phyloP scores from a whole-genome alignment of 306 rosid species.

The Cercis canadensis region DNA sequence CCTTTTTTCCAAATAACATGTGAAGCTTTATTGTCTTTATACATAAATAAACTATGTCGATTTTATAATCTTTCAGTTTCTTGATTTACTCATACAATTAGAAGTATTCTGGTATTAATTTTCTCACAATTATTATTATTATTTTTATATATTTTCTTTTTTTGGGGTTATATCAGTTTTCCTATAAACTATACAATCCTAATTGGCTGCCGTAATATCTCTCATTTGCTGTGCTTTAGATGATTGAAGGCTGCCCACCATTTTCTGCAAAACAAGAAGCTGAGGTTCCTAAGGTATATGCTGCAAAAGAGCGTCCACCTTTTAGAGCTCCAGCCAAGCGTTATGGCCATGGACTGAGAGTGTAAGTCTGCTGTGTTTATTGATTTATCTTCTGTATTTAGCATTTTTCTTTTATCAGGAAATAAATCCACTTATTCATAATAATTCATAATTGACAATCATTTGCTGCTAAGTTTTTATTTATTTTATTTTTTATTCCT shows the following conservation, averaged over 20 bases:
- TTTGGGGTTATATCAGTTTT: conserved; percentile 14
- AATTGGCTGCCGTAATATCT: conserved; percentile 38
- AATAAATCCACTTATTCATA: conserved; percentile 5
- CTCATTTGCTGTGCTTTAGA: conserved; percentile 53
- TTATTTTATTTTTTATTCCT: neutral
- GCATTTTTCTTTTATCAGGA: neutral
- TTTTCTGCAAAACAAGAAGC: conserved; percentile 67
- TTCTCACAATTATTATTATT: too few species aligned
- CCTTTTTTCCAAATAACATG: neutral
- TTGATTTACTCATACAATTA: conserved; percentile 11
- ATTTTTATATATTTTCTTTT: neutral
- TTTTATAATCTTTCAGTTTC: conserved; percentile 8
- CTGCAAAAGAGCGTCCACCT: conserved; percentile 76
- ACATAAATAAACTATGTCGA: conserved; percentile 16
- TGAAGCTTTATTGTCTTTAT: conserved; percentile 15
- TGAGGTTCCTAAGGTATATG: conserved; percentile 71
- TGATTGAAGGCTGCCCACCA: conserved; percentile 92
- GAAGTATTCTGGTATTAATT: too few species aligned
- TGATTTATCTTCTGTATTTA: conserved; percentile 16
- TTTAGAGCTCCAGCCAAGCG: conserved; percentile 76
- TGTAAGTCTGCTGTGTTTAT: conserved; percentile 53
- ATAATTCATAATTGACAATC: neutral
- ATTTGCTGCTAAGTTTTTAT: conserved; percentile 1
- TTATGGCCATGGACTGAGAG: conserved; percentile 79
- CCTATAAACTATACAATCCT: conserved; percentile 6